A percentile compares a stretch with the other conserved stretches of the same genome.
Evolutionary conservation across 2,329 filamentous ascomycete genomes (phyloP).

Genomic region (Aureobasidium zeae): DNA sequence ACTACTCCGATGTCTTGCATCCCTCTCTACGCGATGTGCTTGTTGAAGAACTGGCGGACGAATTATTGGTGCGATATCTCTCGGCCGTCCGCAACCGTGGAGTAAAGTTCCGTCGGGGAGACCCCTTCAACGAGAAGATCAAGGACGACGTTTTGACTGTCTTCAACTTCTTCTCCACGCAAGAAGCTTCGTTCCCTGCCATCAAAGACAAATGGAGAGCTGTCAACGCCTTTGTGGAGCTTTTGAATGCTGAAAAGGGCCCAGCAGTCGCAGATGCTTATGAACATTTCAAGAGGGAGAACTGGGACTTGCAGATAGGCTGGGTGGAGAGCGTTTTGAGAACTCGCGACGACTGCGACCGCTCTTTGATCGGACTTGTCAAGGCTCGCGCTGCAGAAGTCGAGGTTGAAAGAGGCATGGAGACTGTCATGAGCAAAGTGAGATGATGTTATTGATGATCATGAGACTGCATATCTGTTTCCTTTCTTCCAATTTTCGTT

Average conservation of each 20-base stretch:
- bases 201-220: conserved; percentile 92
- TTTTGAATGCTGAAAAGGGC: conserved; percentile 68
- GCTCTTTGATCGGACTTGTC: conserved; percentile 76
- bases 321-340: conserved; percentile 93
- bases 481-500: too few relatives aligned
- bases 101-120: conserved; percentile 74
- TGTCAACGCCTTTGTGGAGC: conserved; percentile 69
- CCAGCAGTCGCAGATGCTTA: conserved; percentile 67
- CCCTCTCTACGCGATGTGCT: conserved; percentile 83
- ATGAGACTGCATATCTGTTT: background rate
- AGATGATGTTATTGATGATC: conserved; percentile 44
- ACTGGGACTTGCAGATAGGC: conserved; percentile 88
- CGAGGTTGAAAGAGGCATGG: conserved; percentile 66
- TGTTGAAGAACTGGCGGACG: conserved; percentile 85
- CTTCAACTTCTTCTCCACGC: conserved; percentile 75
- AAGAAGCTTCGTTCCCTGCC: conserved; percentile 59
- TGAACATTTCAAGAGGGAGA: conserved; percentile 69
- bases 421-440: conserved; percentile 92
- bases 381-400: conserved; percentile 84
- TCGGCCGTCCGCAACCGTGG: conserved; percentile 71
- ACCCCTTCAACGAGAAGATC: conserved; percentile 87
- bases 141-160: conserved; percentile 85
- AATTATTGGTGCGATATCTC: conserved; percentile 80
- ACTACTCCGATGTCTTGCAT: conserved; percentile 78
- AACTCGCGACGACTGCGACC: conserved; percentile 84